Conservation (phyloP, 345 rosid genomes). For the Durio zibethinus region DNA sequence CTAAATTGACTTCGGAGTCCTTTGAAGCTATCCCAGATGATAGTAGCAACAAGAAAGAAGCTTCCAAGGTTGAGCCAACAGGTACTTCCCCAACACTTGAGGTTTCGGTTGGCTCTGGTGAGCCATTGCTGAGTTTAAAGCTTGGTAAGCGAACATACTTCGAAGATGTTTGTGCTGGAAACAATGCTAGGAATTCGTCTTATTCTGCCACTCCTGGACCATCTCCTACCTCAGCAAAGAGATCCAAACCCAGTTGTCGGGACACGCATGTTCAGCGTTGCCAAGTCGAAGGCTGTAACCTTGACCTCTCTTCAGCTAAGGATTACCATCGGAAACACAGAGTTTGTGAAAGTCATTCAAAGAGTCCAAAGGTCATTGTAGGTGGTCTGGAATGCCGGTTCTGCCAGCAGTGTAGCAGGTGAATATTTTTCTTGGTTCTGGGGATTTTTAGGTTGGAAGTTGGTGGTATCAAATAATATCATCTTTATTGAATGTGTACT, state of each 20-base stretch:
- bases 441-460: neutral
- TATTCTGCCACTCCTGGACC: constrained; percentile 35
- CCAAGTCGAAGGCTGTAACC: constrained; percentile 84
- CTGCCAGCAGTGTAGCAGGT: constrained; percentile 99
- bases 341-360: constrained; percentile 81
- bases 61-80: constrained; percentile 19
- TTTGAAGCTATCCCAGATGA: constrained; percentile 42
- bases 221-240: constrained; percentile 54
- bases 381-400: constrained; percentile 80
- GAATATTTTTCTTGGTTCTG: constrained; percentile 12
- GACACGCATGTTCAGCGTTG: constrained; percentile 41
- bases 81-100: constrained; percentile 46
- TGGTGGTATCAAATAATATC: neutral
- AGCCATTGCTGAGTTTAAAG: constrained; percentile 71
- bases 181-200: constrained; percentile 42
- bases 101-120: constrained; percentile 65
- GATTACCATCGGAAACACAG: constrained; percentile 82
- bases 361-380: constrained; percentile 69
- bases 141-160: constrained; percentile 76
- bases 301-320: constrained; percentile 78
- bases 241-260: constrained; percentile 55
- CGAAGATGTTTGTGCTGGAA: constrained; percentile 53
- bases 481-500: constrained; percentile 1
- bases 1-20: constrained; percentile 43
- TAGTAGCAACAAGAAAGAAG: constrained; percentile 34